Evolutionary conservation across 495 filamentous ascomycete genomes (phyloP), one percentile per base, ranked within the genome.

Genomic region (Barbatosphaeria neglecta): DNA sequence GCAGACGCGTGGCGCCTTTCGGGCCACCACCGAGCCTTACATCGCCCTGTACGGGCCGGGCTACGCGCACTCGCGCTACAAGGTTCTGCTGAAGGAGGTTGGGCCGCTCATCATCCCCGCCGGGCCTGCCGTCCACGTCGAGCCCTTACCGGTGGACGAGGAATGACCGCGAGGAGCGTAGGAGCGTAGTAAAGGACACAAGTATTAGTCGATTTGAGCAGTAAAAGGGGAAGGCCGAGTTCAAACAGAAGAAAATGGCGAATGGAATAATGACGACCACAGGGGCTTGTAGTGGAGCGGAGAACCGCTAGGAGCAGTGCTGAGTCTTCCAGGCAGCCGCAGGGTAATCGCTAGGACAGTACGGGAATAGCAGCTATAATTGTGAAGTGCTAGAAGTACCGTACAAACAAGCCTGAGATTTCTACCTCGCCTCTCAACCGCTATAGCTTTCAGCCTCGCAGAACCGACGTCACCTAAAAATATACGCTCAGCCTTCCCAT

Each of bases 1-100:
- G 0, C 35, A 47, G 13, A 56, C 56, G 1, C 45, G 44, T 8
- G 60, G 56, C 16, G 66, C 62, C 1, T 64, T 63, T 31, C 82
- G 84, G 58, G 51, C 59, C 49, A 74, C 79, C 4, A 86, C 82
- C 31, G 83, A 77, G 10, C 56, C 62, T 17, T 55, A 51, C 37
- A 50, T 63, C 1, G 42, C 31, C 15, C 20, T 49, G 0, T 63
- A 63, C 19, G 50, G 35, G 1, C 13, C 23, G 4, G 58, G 58
- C 0, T 65, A 65, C 27, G 51, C 56, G 0, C 7, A 24, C 6
- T 53, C 58, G 17, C 46, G 45, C 38, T 49, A 48, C 17, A 56
- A 43, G 37, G 47, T 60, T 2, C 51, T 57, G 1, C 42, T 52
- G 4, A 47, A 57, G 22, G 41, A 48, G 6, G 44, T 51, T 15